These are phyloP conservation scores for Venturia asperata DNA, from an alignment of 2,329 filamentous ascomycete species.

Conservation along the genomic window DNA sequence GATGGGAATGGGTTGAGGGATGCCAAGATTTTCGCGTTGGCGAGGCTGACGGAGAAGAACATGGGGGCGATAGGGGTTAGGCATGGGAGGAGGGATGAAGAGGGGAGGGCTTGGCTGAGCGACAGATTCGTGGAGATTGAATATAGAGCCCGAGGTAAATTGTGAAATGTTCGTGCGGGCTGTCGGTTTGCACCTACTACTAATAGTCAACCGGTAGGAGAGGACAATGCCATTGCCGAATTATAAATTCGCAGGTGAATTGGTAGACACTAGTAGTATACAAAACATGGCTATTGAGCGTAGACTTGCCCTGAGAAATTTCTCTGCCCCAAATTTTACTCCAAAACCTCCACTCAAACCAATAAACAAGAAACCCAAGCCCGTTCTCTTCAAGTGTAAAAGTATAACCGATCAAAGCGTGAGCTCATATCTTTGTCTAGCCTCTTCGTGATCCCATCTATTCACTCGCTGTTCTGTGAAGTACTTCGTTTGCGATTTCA, in stretches of 20 bases:
- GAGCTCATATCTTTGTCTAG: not conserved
- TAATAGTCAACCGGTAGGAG: no score
- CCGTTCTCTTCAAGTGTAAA: not conserved
- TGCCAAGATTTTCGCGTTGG: not conserved
- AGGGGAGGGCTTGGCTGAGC: not conserved
- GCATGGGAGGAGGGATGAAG: conserved; percentile 1
- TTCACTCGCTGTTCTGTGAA: not conserved
- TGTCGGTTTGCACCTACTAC: no score
- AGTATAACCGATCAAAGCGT: not conserved
- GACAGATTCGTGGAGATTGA: no score
- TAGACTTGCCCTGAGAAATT: not conserved
- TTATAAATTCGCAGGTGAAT: no score
- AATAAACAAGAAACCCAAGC: not conserved
- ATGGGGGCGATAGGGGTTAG: not conserved
- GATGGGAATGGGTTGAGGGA: not conserved
- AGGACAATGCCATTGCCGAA: no score
- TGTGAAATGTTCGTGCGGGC: no score
- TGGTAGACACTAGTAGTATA: not conserved
- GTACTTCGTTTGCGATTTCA: not conserved
- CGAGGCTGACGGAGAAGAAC: not conserved
- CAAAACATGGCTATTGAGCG: not conserved
- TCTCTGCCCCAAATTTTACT: not conserved
- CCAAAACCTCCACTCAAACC: not conserved
- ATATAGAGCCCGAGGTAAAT: no score
- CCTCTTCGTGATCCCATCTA: not conserved